Evolutionary conservation across 441 rosid species (phyloP).

Genomic region (Adansonia gregorii): DNA sequence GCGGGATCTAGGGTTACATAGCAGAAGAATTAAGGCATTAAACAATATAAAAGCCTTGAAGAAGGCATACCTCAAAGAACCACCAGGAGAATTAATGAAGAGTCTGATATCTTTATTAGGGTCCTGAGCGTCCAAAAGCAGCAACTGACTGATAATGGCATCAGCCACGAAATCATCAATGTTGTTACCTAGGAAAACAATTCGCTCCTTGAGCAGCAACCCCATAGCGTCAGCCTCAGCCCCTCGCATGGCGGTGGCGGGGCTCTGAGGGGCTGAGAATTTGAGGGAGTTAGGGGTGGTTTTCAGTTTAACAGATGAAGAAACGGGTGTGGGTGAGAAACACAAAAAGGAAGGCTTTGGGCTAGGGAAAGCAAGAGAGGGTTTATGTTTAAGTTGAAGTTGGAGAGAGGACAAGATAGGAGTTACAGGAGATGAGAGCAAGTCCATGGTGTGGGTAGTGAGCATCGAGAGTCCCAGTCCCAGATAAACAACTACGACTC

Average conservation of each 20-base stretch:
- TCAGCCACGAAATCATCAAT: slow-evolving; percentile 91
- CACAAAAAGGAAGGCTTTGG: slow-evolving; percentile 32
- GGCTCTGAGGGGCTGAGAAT: slow-evolving; percentile 50
- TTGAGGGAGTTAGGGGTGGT: slow-evolving; percentile 36
- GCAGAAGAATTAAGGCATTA: neutral
- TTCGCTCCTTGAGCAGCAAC: slow-evolving; percentile 78
- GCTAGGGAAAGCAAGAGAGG: slow-evolving; percentile 28
- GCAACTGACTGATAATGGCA: slow-evolving; percentile 78
- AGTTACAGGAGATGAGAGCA: slow-evolving; percentile 51
- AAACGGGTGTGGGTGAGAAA: slow-evolving; percentile 37
- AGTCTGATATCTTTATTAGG: slow-evolving; percentile 86
- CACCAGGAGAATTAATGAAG: slow-evolving; percentile 83
- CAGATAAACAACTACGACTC: slow-evolving; percentile 4
- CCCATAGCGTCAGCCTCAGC: slow-evolving; percentile 87
- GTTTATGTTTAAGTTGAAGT: neutral
- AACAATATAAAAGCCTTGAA: neutral
- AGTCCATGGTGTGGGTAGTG: slow-evolving; percentile 49
- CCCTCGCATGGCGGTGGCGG: slow-evolving; percentile 61
- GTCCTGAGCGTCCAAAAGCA: slow-evolving; percentile 90
- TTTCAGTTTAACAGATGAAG: slow-evolving; percentile 44
- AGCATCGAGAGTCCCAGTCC: neutral
- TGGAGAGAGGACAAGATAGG: slow-evolving; percentile 32
- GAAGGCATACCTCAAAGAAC: slow-evolving; percentile 76
- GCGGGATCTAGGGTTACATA: neutral
- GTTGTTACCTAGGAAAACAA: slow-evolving; percentile 71